Evolutionary conservation across 1,139 yeast genomes (phyloP).

Genomic region (Pichia sp.): DNA sequence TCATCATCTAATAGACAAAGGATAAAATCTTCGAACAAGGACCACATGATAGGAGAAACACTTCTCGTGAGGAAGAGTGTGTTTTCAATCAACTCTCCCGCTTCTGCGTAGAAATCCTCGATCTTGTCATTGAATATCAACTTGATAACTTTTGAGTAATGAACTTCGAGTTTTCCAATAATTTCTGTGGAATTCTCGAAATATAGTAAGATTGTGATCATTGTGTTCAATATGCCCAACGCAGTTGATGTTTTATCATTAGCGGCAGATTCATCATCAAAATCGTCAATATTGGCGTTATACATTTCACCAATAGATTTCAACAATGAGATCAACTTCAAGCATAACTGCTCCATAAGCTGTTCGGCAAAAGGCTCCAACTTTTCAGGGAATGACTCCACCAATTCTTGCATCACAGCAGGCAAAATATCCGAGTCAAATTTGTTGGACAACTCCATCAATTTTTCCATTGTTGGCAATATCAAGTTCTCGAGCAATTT

Average conservation of each 20-base stretch:
- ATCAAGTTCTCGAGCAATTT: constrained; percentile 65
- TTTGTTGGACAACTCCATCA: constrained; percentile 71
- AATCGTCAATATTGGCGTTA: constrained; percentile 43
- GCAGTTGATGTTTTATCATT: constrained; percentile 88
- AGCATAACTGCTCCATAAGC: constrained; percentile 72
- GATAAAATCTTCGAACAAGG: constrained; percentile 53
- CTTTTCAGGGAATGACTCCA: constrained; percentile 81
- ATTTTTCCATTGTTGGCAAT: constrained; percentile 76
- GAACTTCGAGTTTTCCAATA: constrained; percentile 64
- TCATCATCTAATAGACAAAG: constrained; percentile 39
- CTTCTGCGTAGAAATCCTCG: constrained; percentile 79
- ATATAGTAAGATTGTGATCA: constrained; percentile 80
- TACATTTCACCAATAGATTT: constrained; percentile 64
- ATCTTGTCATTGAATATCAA: constrained; percentile 60
- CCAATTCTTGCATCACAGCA: constrained; percentile 93
- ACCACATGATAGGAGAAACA: constrained; percentile 78
- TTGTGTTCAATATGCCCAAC: constrained; percentile 78
- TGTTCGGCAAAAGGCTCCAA: constrained; percentile 92
- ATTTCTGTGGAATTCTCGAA: constrained; percentile 77
- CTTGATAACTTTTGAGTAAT: constrained; percentile 69
- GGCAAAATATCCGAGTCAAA: constrained; percentile 86
- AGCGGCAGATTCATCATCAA: constrained; percentile 46
- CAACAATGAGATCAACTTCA: constrained; percentile 74
- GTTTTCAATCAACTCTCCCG: constrained; percentile 81
- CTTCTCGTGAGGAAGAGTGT: constrained; percentile 70